Percentiles rank a stretch among this genome's conserved stretches.
phyloP scores from a whole-genome alignment of 1,284 basidiomycete species.

The Trichosporon inkin region DNA sequence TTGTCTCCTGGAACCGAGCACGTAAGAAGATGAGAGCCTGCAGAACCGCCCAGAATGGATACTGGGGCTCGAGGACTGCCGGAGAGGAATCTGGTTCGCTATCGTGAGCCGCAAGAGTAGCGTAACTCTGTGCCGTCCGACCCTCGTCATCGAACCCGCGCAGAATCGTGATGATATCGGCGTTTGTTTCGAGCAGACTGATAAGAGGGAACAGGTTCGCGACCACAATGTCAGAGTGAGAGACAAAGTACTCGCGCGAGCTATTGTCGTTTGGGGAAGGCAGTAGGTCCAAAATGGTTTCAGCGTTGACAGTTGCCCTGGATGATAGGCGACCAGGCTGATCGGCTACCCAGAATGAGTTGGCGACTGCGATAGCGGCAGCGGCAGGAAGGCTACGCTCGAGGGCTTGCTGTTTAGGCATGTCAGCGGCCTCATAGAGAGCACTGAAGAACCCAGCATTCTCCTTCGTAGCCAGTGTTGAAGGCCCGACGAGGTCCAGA shows the following conservation, averaged over 20 bases:
- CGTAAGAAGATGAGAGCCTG: constrained; percentile 17
- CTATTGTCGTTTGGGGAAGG: not conserved
- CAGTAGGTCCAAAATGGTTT: not conserved
- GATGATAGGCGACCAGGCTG: not conserved
- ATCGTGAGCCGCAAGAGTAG: constrained; percentile 13
- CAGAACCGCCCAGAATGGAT: not conserved
- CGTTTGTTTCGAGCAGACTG: constrained; percentile 16
- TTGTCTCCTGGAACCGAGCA: not conserved
- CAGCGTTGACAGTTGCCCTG: not conserved
- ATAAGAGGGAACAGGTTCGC: constrained; percentile 26
- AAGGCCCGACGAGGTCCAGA: constrained; percentile 24
- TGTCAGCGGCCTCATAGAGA: constrained; percentile 31
- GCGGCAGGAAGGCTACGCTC: constrained; percentile 26
- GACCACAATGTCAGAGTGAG: constrained; percentile 14
- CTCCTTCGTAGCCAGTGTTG: constrained; percentile 17
- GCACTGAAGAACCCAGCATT: constrained; percentile 22
- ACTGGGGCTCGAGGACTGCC: constrained; percentile 11
- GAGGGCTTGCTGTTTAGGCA: constrained; percentile 13
- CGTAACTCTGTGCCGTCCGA: constrained; percentile 6
- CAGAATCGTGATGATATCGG: not conserved
- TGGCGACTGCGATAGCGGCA: constrained; percentile 25
- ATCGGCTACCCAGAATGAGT: not conserved
- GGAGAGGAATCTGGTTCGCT: not conserved
- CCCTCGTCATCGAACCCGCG: not conserved
- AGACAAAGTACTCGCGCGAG: not conserved